phyloP scores from a whole-genome alignment of 1,139 yeast genomes.

The Arxiozyma telluris region DNA sequence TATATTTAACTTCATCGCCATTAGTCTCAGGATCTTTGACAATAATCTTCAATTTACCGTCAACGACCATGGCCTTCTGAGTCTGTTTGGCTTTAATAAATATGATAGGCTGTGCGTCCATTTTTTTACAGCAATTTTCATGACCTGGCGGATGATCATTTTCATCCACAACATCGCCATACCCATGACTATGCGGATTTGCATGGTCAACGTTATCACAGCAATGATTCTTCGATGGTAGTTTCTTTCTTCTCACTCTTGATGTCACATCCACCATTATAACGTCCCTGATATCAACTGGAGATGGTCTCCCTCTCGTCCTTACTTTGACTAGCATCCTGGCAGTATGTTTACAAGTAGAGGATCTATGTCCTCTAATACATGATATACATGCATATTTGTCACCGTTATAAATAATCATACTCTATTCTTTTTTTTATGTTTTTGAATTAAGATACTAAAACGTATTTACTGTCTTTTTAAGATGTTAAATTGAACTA shows the following conservation, averaged over 20 bases:
- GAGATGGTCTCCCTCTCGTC: constrained; percentile 69
- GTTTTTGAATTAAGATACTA: no score
- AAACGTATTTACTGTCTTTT: not conserved
- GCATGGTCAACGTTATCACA: not conserved
- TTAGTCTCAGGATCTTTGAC: constrained; percentile 7
- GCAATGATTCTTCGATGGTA: not conserved
- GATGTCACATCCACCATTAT: constrained; percentile 28
- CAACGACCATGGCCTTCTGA: constrained; percentile 24
- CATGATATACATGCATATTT: constrained; percentile 89
- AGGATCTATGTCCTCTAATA: constrained; percentile 86
- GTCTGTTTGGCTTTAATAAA: constrained; percentile 24
- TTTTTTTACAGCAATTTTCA: constrained; percentile 14
- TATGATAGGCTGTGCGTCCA: constrained; percentile 27
- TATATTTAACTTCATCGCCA: constrained; percentile 12
- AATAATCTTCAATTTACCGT: constrained; percentile 26
- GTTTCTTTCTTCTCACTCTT: constrained; percentile 14
- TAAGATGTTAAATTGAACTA: not conserved
- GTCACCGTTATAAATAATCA: constrained; percentile 79
- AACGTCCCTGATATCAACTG: constrained; percentile 27
- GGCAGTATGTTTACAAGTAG: constrained; percentile 72
- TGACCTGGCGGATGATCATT: not conserved
- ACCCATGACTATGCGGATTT: not conserved
- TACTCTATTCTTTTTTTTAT: constrained; percentile 21
- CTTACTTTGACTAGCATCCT: constrained; percentile 82
- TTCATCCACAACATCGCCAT: not conserved